These are phyloP conservation scores for Fusarium algeriense DNA, from an alignment of 2,329 filamentous ascomycete genomes.

Conservation along the genomic window DNA sequence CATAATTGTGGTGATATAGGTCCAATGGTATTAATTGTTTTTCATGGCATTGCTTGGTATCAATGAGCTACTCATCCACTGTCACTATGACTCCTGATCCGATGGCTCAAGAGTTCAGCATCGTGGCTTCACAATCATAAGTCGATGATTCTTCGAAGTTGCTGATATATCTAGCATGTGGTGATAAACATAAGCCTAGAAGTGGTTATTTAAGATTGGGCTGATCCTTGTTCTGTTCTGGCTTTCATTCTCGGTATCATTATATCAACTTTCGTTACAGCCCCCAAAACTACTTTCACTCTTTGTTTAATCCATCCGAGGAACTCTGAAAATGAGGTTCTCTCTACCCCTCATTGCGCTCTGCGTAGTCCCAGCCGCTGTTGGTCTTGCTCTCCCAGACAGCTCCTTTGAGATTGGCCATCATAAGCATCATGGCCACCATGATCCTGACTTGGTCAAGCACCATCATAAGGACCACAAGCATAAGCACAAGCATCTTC, in stretches of 20 bases:
- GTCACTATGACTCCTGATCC: background rate
- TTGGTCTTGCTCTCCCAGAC: slow-evolving; percentile 9
- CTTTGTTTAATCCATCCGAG: background rate
- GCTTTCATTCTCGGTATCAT: background rate
- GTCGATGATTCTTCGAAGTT: slow-evolving; percentile 12
- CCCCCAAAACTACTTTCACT: slow-evolving; percentile 2
- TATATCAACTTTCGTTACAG: slow-evolving; percentile 2
- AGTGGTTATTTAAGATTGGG: slow-evolving; percentile 22
- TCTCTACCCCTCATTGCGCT: slow-evolving; percentile 39
- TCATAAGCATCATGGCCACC: background rate
- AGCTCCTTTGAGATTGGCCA: slow-evolving; percentile 2
- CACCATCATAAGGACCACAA: slow-evolving; percentile 30
- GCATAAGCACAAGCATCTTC: slow-evolving; percentile 27
- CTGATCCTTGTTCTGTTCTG: background rate
- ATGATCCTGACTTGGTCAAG: slow-evolving; percentile 18
- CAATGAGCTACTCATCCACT: too few relatives aligned
- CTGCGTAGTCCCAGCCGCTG: slow-evolving; percentile 33
- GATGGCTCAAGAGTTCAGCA: background rate
- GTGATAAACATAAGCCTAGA: too few relatives aligned
- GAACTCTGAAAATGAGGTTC: slow-evolving; percentile 40
- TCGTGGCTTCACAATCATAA: background rate
- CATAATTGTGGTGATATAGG: too few relatives aligned
- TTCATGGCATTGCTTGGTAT: background rate
- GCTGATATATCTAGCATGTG: background rate
- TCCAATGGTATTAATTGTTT: background rate